Percentiles rank a stretch among this genome's conserved stretches.
phyloP scores from a whole-genome alignment of 768 basidiomycete species.

The Phaeotremella fagi region DNA sequence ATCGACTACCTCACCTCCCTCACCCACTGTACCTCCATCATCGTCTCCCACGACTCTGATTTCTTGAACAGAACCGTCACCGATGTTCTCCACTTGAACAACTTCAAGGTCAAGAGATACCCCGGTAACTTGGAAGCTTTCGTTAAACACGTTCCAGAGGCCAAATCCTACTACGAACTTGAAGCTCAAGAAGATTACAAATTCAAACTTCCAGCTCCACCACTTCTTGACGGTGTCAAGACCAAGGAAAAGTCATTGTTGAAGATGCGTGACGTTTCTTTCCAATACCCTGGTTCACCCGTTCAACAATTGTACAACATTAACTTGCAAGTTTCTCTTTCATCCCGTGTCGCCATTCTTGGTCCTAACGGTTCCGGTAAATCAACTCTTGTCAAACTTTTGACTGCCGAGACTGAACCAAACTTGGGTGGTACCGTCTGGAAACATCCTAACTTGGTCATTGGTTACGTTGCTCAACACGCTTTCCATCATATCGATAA shows the following conservation, averaged over 20 bases:
- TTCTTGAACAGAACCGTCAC: slow-evolving; percentile 99
- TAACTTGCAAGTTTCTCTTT: slow-evolving; percentile 92
- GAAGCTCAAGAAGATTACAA: slow-evolving; percentile 94
- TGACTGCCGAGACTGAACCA: slow-evolving; percentile 92
- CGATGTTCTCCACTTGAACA: slow-evolving; percentile 93
- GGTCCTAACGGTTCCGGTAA: slow-evolving; percentile 98
- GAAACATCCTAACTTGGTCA: slow-evolving; percentile 99
- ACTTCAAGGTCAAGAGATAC: slow-evolving; percentile 95
- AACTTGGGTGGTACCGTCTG: slow-evolving; percentile 96
- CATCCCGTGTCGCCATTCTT: slow-evolving; percentile 95
- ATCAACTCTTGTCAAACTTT: slow-evolving; percentile 91
- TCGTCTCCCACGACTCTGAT: slow-evolving; percentile 94
- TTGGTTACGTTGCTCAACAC: slow-evolving; percentile 97
- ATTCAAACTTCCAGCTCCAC: slow-evolving; percentile 96
- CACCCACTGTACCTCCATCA: slow-evolving; percentile 91
- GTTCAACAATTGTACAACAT: slow-evolving; percentile 92
- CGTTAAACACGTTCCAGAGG: slow-evolving; percentile 90
- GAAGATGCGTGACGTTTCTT: slow-evolving; percentile 96
- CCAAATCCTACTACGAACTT: slow-evolving; percentile 95
- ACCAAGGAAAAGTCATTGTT: slow-evolving; percentile 96
- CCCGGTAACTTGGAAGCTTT: slow-evolving; percentile 92
- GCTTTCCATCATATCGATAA: slow-evolving; percentile 99
- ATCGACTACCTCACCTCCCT: slow-evolving; percentile 85
- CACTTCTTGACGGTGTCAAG: slow-evolving; percentile 98
- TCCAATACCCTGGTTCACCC: slow-evolving; percentile 84